Base-by-base conservation (phyloP, 164 flowering plant genomes). In the Magnolia officinalis region DNA sequence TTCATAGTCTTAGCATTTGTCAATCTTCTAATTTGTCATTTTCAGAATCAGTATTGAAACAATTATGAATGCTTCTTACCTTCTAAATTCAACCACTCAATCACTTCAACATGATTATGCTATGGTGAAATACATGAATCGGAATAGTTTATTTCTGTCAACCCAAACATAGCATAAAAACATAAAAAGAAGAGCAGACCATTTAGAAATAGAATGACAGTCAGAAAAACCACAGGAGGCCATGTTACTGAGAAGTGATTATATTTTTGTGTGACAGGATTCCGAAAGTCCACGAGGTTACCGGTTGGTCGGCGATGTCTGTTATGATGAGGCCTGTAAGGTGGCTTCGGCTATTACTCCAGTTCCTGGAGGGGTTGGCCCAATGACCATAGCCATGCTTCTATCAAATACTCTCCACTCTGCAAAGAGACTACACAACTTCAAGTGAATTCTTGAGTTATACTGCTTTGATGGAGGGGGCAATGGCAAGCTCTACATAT, bases 351-450 rank as follows among this genome's bases (percentile, higher is more conserved):
- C 98, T n/a, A 78, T 96, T 51, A 96, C 97, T 70, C 99, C 99
- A 18, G 98, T 96, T 76, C 98, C 99, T 16, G 98, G 99, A 0
- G 99, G 99, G 68, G 97, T 95, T 52, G 98, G 99, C 72, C 99
- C 99, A 19, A 93, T 95, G 99, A 95, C 98, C 1, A 91, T 96
- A 72, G 98, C 99, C 13, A 94, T 96, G 98, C 98, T 96, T 80
- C 92, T 96, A 16, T 89, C 91, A 8, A 96, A 96, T 80, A 96
- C 99, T 0, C 91, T 96, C 51, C 74, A 63, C 63, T 87, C 97
- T 16, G 95, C 98, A 23, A 92, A 90, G 84, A 84, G 95, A 79
- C 50, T 73, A 3, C 83, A 87, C 84, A 87, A 87, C 76, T 86
- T 93, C 74, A 67, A 80, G 79, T 93, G 74, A 89, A 31, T 71